Percentiles rank a stretch among this genome's conserved stretches.
phyloP scores from a whole-genome alignment of 768 basidiomycete species.

The Hypholoma fasciculare region DNA sequence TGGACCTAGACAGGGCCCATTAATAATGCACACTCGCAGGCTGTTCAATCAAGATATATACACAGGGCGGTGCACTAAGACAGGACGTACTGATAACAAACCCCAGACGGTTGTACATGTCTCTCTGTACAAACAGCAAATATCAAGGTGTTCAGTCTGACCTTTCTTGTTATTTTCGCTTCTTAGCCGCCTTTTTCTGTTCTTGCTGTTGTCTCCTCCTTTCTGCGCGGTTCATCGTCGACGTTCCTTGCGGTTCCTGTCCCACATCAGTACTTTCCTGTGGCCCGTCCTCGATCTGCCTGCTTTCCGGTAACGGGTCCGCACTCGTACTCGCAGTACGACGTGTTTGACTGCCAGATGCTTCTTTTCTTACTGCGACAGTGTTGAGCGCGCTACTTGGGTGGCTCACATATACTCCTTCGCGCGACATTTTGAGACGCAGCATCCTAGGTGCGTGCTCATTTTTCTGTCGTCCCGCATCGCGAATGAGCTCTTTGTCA shows the following conservation, averaged over 20 bases:
- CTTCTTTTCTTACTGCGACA: slow-evolving; percentile 1
- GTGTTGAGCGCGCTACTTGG: neutral
- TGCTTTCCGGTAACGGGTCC: neutral
- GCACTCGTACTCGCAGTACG: neutral
- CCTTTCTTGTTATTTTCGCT: slow-evolving; percentile 1
- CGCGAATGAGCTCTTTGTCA: slow-evolving; percentile 18
- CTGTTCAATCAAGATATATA: too few relatives aligned
- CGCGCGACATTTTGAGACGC: slow-evolving; percentile 14
- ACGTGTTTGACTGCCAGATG: neutral
- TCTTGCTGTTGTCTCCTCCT: slow-evolving; percentile 14
- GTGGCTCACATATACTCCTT: slow-evolving; percentile 18
- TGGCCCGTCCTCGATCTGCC: slow-evolving; percentile 6
- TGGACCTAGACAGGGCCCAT: too few relatives aligned
- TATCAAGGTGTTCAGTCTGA: too few relatives aligned
- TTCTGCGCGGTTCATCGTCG: slow-evolving; percentile 14
- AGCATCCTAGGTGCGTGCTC: slow-evolving; percentile 10
- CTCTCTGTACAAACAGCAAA: too few relatives aligned
- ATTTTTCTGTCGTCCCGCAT: slow-evolving; percentile 11
- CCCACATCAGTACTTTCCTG: neutral
- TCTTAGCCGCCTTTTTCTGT: slow-evolving; percentile 11
- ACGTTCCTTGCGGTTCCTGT: neutral
- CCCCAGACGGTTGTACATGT: too few relatives aligned
- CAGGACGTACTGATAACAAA: too few relatives aligned
- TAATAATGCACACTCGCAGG: too few relatives aligned
- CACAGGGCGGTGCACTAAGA: too few relatives aligned